Evolutionary conservation across 192 early-diverging fungal species (phyloP), one percentile per base, ranked within the genome.

Genomic region (Coemansia sp.): DNA sequence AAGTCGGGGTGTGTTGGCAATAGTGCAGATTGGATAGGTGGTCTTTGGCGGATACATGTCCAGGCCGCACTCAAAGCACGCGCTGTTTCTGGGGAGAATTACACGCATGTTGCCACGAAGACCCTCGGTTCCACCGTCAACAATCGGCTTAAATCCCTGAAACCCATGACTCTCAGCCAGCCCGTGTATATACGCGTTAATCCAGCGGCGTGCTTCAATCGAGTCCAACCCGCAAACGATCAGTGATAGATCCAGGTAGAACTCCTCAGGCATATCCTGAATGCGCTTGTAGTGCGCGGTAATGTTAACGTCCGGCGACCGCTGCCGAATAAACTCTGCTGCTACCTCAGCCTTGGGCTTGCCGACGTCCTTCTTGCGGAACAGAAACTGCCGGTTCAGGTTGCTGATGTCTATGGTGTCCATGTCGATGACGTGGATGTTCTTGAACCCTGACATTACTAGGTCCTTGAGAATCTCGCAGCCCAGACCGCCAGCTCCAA

Each of bases 41-140:
- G 84, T 88, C 35, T 89, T 92, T 62, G 94, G 92, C 61, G 89
- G 90, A 47, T 93, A 86, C 90, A 98, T 89, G 58, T 93, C 91
- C 49, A 98, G 79, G 0, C 93, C 93, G 70, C 96, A 98, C 75
- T 98, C 96, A 61, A 96, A 97, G 77, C 96, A 98, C 0, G 95
- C 91, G 3, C 86, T 91, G 25, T 89, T 83, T 4, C 76, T 83
- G 0, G 96, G 96, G 23, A 97, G 61, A 41, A 98, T 97, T 1
- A 98, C 89, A 48, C 95, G 86, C 1, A 92, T 88, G 68, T 98
- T 95, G 19, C 96, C 96, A 69, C 93, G 94, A 72, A 98, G 94
- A 5, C 95, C 93, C 82, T 98, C 96, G 6, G 94, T 97, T 9
- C 96, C 96, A 12, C 96, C 96, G 57, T 98, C 96, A 51, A 98